Conservation (phyloP, 1,284 basidiomycete species). For the Afroboletus lepidellus region DNA sequence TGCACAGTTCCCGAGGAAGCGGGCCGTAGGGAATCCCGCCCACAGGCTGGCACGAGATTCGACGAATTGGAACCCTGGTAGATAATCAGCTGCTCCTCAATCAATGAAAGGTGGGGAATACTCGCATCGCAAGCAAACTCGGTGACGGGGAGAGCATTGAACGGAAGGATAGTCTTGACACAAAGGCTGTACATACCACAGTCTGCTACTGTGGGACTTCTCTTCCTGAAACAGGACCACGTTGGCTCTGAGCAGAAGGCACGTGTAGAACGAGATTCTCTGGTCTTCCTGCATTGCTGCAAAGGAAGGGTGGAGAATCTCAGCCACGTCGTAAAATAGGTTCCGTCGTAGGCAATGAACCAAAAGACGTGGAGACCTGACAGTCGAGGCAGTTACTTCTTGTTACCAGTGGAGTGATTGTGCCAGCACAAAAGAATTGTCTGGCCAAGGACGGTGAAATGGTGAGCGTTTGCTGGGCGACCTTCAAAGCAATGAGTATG, state of each 20-base stretch:
- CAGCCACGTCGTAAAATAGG: constrained; percentile 16
- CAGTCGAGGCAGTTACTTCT: not conserved
- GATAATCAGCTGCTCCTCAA: not conserved
- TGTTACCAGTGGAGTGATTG: too few relatives aligned
- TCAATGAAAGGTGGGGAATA: not conserved
- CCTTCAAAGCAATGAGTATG: not conserved
- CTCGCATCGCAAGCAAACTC: not conserved
- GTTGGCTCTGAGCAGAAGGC: constrained; percentile 10
- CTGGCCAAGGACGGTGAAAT: too few relatives aligned
- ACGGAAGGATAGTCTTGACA: not conserved
- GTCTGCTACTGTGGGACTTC: not conserved
- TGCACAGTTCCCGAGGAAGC: constrained; percentile 2
- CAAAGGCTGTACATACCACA: not conserved
- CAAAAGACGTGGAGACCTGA: constrained; percentile 15
- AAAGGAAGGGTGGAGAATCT: constrained; percentile 31
- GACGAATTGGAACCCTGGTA: not conserved
- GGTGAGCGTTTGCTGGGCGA: too few relatives aligned
- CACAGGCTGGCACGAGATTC: not conserved
- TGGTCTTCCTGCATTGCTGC: constrained; percentile 19
- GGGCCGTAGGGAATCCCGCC: not conserved
- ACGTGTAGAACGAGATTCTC: constrained; percentile 24
- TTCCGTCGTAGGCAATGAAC: constrained; percentile 20
- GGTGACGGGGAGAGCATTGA: not conserved
- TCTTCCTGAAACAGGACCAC: constrained; percentile 1
- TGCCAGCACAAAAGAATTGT: not conserved